A percentile compares a stretch with the other conserved stretches of the same genome.
Evolutionary conservation across 2,329 filamentous ascomycete genomes (phyloP).

Genomic region (Trichoderma polysporum): DNA sequence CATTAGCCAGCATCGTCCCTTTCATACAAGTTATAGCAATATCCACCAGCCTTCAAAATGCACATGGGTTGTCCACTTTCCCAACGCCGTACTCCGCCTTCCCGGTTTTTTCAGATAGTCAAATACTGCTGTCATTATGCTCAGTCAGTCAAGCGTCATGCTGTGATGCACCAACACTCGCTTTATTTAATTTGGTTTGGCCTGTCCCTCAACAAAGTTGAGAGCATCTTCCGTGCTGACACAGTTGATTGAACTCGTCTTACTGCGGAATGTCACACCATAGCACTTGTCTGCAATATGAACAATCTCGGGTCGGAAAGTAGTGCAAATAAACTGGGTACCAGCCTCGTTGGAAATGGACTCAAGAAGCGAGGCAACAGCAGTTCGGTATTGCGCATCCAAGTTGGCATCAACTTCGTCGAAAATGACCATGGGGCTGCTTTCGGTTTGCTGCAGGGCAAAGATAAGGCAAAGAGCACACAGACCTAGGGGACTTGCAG

Average conservation of each 20-base stretch:
- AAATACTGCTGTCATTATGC: not conserved
- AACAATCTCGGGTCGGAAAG: slow-evolving; percentile 95
- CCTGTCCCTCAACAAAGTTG: slow-evolving; percentile 89
- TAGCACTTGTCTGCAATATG: slow-evolving; percentile 97
- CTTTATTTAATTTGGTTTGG: slow-evolving; percentile 33
- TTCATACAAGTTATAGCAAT: slow-evolving; percentile 12
- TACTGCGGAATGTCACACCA: slow-evolving; percentile 89
- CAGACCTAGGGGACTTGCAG: slow-evolving; percentile 58
- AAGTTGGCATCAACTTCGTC: slow-evolving; percentile 99
- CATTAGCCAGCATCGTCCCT: not conserved
- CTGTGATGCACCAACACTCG: not conserved
- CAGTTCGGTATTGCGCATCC: slow-evolving; percentile 95
- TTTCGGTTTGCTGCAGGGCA: slow-evolving; percentile 96
- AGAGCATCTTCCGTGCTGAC: slow-evolving; percentile 84
- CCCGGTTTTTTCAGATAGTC: slow-evolving; percentile 7
- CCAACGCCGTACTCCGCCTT: slow-evolving; percentile 21
- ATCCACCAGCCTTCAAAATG: slow-evolving; percentile 14
- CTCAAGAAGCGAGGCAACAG: slow-evolving; percentile 85
- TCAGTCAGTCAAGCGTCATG: slow-evolving; percentile 1
- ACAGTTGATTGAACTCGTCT: slow-evolving; percentile 91
- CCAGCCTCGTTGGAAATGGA: slow-evolving; percentile 68
- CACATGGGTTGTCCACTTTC: slow-evolving; percentile 16
- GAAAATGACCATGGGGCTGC: slow-evolving; percentile 97
- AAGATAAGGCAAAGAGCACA: slow-evolving; percentile 98
- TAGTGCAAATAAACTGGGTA: slow-evolving; percentile 95